Conservation (phyloP, 139 green algal species). For the Auxenochlorella protothecoides region DNA sequence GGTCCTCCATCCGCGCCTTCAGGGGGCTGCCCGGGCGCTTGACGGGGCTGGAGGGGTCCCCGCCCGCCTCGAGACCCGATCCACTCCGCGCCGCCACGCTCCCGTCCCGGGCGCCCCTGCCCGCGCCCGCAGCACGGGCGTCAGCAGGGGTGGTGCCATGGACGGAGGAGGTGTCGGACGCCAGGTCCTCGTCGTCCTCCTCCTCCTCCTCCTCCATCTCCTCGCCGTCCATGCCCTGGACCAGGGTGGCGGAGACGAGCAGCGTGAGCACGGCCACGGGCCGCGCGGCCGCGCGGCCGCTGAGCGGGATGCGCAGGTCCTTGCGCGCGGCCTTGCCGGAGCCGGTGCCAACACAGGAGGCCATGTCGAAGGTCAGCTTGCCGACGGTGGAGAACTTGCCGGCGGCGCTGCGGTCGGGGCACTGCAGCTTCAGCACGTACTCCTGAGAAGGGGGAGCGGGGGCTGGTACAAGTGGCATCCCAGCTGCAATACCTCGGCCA, state of each 20-base stretch:
- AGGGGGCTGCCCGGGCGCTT: too few relatives aligned
- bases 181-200: slow-evolving; percentile 3
- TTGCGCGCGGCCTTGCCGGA: background rate
- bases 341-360: background rate
- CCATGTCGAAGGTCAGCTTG: slow-evolving; percentile 37
- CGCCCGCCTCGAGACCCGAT: too few relatives aligned
- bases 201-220: slow-evolving; percentile 1
- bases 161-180: background rate
- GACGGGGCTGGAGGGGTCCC: too few relatives aligned
- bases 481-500: too few relatives aligned
- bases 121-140: too few relatives aligned
- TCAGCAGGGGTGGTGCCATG: background rate
- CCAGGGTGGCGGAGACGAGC: background rate
- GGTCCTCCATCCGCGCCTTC: too few relatives aligned
- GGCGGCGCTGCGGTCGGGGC: background rate
- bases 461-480: background rate
- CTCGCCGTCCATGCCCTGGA: slow-evolving; percentile 6
- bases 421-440: slow-evolving; percentile 43
- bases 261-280: slow-evolving; percentile 1
- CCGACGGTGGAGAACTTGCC: slow-evolving; percentile 29
- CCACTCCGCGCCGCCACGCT: too few relatives aligned
- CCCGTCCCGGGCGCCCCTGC: too few relatives aligned
- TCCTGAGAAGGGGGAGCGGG: slow-evolving; percentile 19
- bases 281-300: slow-evolving; percentile 3
- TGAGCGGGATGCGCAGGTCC: background rate